These are phyloP conservation scores for Pseudogymnoascus sp. DNA, from an alignment of 2,329 filamentous ascomycete species.

Conservation along the genomic window DNA sequence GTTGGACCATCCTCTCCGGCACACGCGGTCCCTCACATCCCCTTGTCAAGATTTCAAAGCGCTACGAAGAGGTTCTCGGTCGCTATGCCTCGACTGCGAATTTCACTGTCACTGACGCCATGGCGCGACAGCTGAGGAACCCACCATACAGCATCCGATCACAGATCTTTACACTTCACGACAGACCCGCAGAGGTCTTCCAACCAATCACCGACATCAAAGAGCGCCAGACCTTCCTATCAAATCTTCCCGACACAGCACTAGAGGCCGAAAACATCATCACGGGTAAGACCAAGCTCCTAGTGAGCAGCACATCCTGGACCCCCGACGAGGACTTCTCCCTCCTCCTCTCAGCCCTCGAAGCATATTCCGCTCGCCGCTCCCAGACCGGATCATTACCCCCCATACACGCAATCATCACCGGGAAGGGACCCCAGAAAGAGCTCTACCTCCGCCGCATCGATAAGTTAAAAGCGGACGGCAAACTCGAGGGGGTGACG, in stretches of 20 bases:
- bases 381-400: constrained; percentile 30
- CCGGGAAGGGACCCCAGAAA: constrained; percentile 84
- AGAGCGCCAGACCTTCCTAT: constrained; percentile 52
- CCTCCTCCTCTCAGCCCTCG: constrained; percentile 74
- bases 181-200: constrained; percentile 78
- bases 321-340: constrained; percentile 94
- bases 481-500: constrained; percentile 59
- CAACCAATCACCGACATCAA: constrained; percentile 50
- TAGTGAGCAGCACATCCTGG: constrained; percentile 96
- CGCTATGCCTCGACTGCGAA: constrained; percentile 61
- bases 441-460: constrained; percentile 65
- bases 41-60: constrained; percentile 67
- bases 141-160: constrained; percentile 57
- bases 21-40: constrained; percentile 53
- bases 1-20: constrained; percentile 78
- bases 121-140: constrained; percentile 62
- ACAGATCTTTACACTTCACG: constrained; percentile 67
- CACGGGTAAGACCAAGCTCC: constrained; percentile 52
- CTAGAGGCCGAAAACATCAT: constrained; percentile 51
- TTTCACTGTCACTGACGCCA: constrained; percentile 82
- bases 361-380: constrained; percentile 55
- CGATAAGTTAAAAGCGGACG: constrained; percentile 47
- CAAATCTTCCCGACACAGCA: constrained; percentile 55
- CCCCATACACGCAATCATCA: constrained; percentile 85
- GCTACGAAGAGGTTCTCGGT: constrained; percentile 70